These are phyloP conservation scores for Waltergamsia citrina DNA, from an alignment of 2,329 filamentous ascomycete species.

Conservation along the genomic window DNA sequence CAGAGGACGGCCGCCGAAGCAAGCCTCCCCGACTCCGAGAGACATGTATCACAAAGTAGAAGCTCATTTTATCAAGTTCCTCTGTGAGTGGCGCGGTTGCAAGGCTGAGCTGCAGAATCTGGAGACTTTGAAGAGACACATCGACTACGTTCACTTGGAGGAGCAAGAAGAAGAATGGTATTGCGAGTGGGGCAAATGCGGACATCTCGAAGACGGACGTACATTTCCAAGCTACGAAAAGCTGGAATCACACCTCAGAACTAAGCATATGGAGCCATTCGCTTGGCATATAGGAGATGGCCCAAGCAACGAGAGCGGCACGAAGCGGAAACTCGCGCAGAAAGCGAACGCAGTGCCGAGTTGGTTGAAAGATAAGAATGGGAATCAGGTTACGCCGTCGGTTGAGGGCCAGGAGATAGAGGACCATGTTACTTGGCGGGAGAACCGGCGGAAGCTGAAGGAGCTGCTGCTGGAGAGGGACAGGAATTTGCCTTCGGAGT, in stretches of 20 bases:
- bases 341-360: conserved; percentile 21
- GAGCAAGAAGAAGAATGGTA: conserved; percentile 1
- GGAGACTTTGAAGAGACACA: conserved; percentile 45
- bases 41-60: conserved; percentile 29
- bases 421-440: conserved; percentile 31
- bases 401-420: conserved; percentile 42
- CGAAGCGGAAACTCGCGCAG: conserved; percentile 4
- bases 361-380: conserved; percentile 42
- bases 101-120: conserved; percentile 53
- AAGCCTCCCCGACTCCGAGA: conserved; percentile 24
- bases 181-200: conserved; percentile 24
- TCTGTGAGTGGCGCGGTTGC: conserved; percentile 52
- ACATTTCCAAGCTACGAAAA: conserved; percentile 7
- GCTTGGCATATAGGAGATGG: conserved; percentile 54
- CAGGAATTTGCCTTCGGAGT: conserved; percentile 34
- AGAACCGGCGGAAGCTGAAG: conserved; percentile 33
- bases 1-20: conserved; percentile 31
- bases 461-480: conserved; percentile 32
- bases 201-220: conserved; percentile 3
- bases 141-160: conserved; percentile 38
- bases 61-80: conserved; percentile 39
- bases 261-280: conserved; percentile 40
- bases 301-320: conserved; percentile 28
- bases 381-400: conserved; percentile 49
- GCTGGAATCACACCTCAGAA: conserved; percentile 42